Percentiles rank a stretch among this genome's conserved stretches.
These are phyloP conservation scores for Colletotrichum somersetense DNA, from an alignment of 2,329 filamentous ascomycete genomes.

Conservation along the genomic window DNA sequence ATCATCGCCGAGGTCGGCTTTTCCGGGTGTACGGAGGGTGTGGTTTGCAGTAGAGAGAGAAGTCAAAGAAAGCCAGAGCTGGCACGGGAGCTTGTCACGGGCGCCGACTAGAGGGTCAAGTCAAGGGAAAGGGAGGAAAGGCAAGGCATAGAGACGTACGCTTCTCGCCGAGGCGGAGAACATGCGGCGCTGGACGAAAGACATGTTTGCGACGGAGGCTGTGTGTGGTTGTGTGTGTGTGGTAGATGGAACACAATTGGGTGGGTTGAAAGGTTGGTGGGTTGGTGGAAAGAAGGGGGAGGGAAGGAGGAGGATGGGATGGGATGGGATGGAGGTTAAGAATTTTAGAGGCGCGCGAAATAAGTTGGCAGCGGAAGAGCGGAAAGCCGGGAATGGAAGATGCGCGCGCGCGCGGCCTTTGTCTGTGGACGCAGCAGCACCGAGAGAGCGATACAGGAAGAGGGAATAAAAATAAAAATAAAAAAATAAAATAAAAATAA, in stretches of 20 bases:
- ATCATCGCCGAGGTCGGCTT: slow-evolving; percentile 33
- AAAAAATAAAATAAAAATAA: not conserved
- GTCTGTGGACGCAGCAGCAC: slow-evolving; percentile 1
- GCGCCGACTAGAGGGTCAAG: not conserved
- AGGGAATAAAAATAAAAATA: not conserved
- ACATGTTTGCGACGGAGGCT: slow-evolving; percentile 68
- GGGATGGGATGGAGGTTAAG: slow-evolving; percentile 42
- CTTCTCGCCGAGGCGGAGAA: slow-evolving; percentile 85
- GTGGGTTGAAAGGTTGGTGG: slow-evolving; percentile 20
- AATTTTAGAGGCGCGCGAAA: slow-evolving; percentile 44
- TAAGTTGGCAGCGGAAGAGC: slow-evolving; percentile 34
- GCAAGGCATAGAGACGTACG: slow-evolving; percentile 62
- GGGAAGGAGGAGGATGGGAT: slow-evolving; percentile 29
- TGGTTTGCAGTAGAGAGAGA: slow-evolving; percentile 6
- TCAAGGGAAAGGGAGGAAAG: slow-evolving; percentile 7
- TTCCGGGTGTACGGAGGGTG: slow-evolving; percentile 27
- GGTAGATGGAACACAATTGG: slow-evolving; percentile 32
- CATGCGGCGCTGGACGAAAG: slow-evolving; percentile 83
- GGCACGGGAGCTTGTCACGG: slow-evolving; percentile 15
- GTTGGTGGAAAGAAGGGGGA: slow-evolving; percentile 41
- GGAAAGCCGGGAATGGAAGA: slow-evolving; percentile 11
- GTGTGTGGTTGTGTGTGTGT: slow-evolving; percentile 29
- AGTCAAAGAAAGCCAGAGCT: slow-evolving; percentile 3
- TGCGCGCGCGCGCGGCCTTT: slow-evolving; percentile 11
- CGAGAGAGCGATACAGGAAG: not conserved